Conservation (phyloP, 805 yeast genomes). For the Ogataea methylovora region DNA sequence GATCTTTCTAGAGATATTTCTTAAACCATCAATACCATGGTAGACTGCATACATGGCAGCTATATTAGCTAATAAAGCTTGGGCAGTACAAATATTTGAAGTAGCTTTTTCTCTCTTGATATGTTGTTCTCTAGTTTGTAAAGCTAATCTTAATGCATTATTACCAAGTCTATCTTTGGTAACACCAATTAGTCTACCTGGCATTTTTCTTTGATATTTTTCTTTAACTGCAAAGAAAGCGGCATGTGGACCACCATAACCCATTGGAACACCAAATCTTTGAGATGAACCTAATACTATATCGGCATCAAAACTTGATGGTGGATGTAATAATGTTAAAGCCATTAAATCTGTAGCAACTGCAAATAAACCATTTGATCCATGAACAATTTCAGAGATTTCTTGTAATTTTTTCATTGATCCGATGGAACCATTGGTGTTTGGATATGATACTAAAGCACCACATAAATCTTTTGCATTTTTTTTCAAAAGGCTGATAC, state of each 20-base stretch:
- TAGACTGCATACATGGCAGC: constrained; percentile 94
- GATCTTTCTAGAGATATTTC: constrained; percentile 68
- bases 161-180: constrained; percentile 88
- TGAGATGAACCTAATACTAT: constrained; percentile 90
- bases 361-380: constrained; percentile 64
- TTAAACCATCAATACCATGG: constrained; percentile 88
- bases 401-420: constrained; percentile 39
- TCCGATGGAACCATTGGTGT: constrained; percentile 68
- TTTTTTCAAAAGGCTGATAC: constrained; percentile 26
- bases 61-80: constrained; percentile 91
- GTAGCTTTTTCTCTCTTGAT: constrained; percentile 97
- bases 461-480: constrained; percentile 53
- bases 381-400: constrained; percentile 61
- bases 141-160: constrained; percentile 83
- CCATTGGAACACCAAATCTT: constrained; percentile 96
- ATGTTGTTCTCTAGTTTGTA: constrained; percentile 98
- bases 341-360: constrained; percentile 93
- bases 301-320: constrained; percentile 83
- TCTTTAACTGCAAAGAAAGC: constrained; percentile 90
- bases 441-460: constrained; percentile 84
- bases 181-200: constrained; percentile 92
- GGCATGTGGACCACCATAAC: constrained; percentile 98
- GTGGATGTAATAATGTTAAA: constrained; percentile 77
- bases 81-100: constrained; percentile 96
- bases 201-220: constrained; percentile 81